These are phyloP conservation scores for Berberis thunbergii DNA, from an alignment of 164 flowering plant genomes.

Conservation along the genomic window DNA sequence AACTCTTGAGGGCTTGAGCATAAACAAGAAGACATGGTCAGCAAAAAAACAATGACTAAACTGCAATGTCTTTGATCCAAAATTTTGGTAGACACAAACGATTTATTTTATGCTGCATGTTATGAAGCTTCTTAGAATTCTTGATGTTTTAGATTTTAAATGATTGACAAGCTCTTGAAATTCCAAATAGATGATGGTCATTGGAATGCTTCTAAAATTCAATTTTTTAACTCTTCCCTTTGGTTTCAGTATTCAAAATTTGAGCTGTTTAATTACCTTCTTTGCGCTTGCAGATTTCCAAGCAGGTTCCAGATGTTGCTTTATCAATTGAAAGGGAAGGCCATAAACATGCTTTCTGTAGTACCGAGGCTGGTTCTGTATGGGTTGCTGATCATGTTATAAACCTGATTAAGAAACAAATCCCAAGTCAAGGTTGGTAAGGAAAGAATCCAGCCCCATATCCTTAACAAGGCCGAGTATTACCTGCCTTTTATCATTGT, in stretches of 20 bases:
- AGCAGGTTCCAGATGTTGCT: slow-evolving; percentile 39
- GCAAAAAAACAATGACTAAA: too few species aligned
- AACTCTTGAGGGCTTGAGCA: too few species aligned
- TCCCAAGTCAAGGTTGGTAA: slow-evolving; percentile 7
- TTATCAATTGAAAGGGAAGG: slow-evolving; percentile 75
- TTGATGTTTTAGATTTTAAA: too few species aligned
- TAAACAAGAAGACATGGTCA: too few species aligned
- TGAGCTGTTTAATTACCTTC: not conserved
- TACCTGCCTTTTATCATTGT: too few species aligned
- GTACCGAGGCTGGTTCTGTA: slow-evolving; percentile 69
- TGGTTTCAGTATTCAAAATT: not conserved
- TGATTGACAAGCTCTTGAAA: not conserved
- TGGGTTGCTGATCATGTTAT: slow-evolving; percentile 83
- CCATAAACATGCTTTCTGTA: slow-evolving; percentile 65
- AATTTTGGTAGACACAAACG: too few species aligned
- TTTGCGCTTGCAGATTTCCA: slow-evolving; percentile 41
- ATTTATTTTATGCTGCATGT: too few species aligned
- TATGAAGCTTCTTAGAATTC: too few species aligned
- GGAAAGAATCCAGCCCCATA: not conserved
- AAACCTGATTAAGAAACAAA: slow-evolving; percentile 34
- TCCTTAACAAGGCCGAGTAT: too few species aligned
- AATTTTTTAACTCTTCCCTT: not conserved
- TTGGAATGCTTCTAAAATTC: not conserved
- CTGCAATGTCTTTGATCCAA: too few species aligned
- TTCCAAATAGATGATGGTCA: not conserved